Conservation (phyloP, 1,139 yeast genomes). For the Suhomyces taliae region DNA sequence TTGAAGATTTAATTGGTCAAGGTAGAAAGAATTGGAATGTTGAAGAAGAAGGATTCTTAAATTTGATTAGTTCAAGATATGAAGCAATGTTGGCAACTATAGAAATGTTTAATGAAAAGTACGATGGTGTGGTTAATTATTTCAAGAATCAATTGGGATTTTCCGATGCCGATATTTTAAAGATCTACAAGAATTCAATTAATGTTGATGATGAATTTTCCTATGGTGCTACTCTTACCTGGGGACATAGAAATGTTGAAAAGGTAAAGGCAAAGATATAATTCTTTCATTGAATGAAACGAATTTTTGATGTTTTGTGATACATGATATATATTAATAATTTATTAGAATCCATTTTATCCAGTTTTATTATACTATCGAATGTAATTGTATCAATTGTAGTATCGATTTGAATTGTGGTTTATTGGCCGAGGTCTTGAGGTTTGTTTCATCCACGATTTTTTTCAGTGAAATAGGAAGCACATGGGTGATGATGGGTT, state of each 20-base stretch:
- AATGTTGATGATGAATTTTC: constrained; percentile 23
- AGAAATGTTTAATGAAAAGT: constrained; percentile 47
- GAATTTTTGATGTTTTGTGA: neutral
- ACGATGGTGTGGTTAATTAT: constrained; percentile 58
- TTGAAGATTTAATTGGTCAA: constrained; percentile 30
- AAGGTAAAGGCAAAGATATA: constrained; percentile 15
- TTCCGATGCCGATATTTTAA: constrained; percentile 47
- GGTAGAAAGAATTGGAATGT: constrained; percentile 44
- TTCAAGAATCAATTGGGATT: constrained; percentile 49
- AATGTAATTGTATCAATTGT: neutral
- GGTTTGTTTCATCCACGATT: too few relatives aligned
- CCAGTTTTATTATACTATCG: neutral
- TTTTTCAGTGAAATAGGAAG: too few relatives aligned
- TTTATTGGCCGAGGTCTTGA: too few relatives aligned
- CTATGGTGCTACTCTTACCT: constrained; percentile 20
- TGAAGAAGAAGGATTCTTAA: constrained; percentile 51
- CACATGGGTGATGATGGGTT: too few relatives aligned
- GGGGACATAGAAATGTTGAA: constrained; percentile 26
- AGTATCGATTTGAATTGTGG: too few relatives aligned
- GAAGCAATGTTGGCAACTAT: constrained; percentile 74
- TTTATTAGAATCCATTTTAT: too few relatives aligned
- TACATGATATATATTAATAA: too few relatives aligned
- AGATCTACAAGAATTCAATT: constrained; percentile 48
- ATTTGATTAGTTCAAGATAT: constrained; percentile 63
- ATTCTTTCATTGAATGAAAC: neutral